Percentiles rank a stretch among this genome's conserved stretches.
phyloP scores from a whole-genome alignment of 805 yeast genomes.

The Barnettozyma botsteinii region DNA sequence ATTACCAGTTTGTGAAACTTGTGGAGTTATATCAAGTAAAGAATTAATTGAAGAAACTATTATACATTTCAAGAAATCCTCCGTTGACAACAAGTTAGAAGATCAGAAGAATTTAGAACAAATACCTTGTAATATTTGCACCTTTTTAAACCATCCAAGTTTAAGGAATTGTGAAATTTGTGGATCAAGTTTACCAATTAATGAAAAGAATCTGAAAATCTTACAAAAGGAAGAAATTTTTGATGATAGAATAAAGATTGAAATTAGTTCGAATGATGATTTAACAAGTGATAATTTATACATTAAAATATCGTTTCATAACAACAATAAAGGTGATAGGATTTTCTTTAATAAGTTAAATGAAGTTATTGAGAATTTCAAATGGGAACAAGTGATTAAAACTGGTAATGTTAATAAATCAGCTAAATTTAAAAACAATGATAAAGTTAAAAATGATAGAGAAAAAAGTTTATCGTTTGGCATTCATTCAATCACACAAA shows the following conservation, averaged over 20 bases:
- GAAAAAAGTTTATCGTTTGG: constrained; percentile 41
- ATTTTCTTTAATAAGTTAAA: constrained; percentile 43
- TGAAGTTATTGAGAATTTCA: constrained; percentile 39
- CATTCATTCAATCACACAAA: constrained; percentile 60
- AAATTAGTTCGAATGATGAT: constrained; percentile 28
- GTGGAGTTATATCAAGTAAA: constrained; percentile 50
- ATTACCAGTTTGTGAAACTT: constrained; percentile 48
- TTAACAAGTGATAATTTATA: constrained; percentile 22
- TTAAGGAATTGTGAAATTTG: constrained; percentile 81
- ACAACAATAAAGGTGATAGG: constrained; percentile 60
- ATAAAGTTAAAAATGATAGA: constrained; percentile 1
- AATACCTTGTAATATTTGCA: constrained; percentile 50
- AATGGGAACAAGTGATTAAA: constrained; percentile 40
- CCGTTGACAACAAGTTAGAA: neutral
- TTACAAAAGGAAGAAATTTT: constrained; percentile 22
- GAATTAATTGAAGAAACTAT: constrained; percentile 32
- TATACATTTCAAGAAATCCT: constrained; percentile 7
- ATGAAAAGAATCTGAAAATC: constrained; percentile 20
- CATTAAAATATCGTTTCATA: constrained; percentile 70
- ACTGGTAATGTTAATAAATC: constrained; percentile 29
- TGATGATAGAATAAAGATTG: constrained; percentile 29
- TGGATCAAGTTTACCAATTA: constrained; percentile 47
- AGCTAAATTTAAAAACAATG: constrained; percentile 8
- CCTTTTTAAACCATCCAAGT: constrained; percentile 80
- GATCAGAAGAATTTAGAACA: constrained; percentile 1